These are phyloP conservation scores for Phytophthora brassicae DNA, from an alignment of 352 stramenopile genomes.

Conservation along the genomic window DNA sequence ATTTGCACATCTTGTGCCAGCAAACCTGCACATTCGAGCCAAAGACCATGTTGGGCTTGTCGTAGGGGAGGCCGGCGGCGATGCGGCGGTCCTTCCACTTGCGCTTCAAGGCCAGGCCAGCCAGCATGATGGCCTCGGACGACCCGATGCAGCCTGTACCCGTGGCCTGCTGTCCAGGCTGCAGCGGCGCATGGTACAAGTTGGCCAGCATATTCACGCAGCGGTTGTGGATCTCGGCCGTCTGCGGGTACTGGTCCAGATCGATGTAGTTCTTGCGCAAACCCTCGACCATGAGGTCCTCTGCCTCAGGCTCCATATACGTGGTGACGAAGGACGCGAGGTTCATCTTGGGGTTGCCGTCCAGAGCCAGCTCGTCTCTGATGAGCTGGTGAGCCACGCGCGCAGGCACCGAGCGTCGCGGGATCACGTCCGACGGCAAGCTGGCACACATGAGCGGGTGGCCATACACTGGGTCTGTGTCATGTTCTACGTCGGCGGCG, in stretches of 20 bases:
- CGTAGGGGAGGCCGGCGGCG: slow-evolving; percentile 68
- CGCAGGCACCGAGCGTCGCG: slow-evolving; percentile 64
- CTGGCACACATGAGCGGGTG: slow-evolving; percentile 80
- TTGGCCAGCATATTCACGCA: slow-evolving; percentile 93
- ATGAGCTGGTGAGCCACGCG: slow-evolving; percentile 87
- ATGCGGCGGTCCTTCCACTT: slow-evolving; percentile 88
- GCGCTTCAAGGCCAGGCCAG: slow-evolving; percentile 90
- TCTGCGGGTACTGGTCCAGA: slow-evolving; percentile 92
- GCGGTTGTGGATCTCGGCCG: slow-evolving; percentile 92
- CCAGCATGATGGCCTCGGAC: slow-evolving; percentile 92
- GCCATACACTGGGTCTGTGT: slow-evolving; percentile 73
- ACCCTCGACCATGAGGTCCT: slow-evolving; percentile 89
- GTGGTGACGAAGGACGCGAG: slow-evolving; percentile 91
- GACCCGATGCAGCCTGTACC: slow-evolving; percentile 92
- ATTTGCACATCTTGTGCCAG: slow-evolving; percentile 95
- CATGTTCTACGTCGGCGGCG: slow-evolving; percentile 21
- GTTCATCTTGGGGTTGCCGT: slow-evolving; percentile 92
- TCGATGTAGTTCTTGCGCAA: slow-evolving; percentile 94
- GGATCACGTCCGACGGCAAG: slow-evolving; percentile 66
- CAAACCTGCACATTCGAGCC: slow-evolving; percentile 91
- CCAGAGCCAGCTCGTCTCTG: slow-evolving; percentile 88
- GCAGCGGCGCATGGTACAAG: slow-evolving; percentile 84
- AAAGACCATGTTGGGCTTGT: slow-evolving; percentile 93
- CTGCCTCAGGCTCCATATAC: slow-evolving; percentile 90
- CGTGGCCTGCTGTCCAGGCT: slow-evolving; percentile 53